phyloP scores from a whole-genome alignment of 2,329 filamentous ascomycete species.

The Phialocephala subalpina region DNA sequence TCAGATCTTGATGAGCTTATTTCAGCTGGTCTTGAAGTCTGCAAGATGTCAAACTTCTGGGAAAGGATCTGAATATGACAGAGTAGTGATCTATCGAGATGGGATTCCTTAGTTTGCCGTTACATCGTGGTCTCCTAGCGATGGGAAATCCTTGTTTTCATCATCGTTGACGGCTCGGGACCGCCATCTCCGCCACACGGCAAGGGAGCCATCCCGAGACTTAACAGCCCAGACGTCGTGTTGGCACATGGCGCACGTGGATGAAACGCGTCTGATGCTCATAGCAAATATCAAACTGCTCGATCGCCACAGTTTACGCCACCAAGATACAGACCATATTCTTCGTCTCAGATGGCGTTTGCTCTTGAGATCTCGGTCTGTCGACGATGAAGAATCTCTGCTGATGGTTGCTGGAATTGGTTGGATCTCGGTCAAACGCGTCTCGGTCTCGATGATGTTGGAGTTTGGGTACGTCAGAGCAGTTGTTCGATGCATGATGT shows the following conservation, averaged over 20 bases:
- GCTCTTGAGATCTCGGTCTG: background rate
- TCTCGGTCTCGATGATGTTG: background rate
- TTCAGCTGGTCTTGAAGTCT: slow-evolving; percentile 1
- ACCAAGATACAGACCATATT: background rate
- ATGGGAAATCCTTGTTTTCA: background rate
- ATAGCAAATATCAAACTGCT: background rate
- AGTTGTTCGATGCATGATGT: slow-evolving; percentile 6
- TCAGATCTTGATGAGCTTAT: background rate
- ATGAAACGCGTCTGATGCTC: background rate
- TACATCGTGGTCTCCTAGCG: no score
- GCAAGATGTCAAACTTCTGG: background rate
- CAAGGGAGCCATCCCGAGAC: background rate
- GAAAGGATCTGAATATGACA: background rate
- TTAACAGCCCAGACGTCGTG: background rate
- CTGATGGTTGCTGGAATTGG: background rate
- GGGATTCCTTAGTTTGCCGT: background rate
- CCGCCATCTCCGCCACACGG: background rate
- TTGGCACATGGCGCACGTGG: background rate
- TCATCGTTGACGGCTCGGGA: background rate
- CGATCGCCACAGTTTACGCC: background rate
- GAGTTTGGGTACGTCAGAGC: background rate
- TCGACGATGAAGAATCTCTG: background rate
- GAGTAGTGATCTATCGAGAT: background rate
- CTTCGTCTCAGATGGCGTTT: background rate
- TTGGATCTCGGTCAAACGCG: background rate